phyloP scores from a whole-genome alignment of 2,329 filamentous ascomycete genomes.

The Xylariaceae sp. region DNA sequence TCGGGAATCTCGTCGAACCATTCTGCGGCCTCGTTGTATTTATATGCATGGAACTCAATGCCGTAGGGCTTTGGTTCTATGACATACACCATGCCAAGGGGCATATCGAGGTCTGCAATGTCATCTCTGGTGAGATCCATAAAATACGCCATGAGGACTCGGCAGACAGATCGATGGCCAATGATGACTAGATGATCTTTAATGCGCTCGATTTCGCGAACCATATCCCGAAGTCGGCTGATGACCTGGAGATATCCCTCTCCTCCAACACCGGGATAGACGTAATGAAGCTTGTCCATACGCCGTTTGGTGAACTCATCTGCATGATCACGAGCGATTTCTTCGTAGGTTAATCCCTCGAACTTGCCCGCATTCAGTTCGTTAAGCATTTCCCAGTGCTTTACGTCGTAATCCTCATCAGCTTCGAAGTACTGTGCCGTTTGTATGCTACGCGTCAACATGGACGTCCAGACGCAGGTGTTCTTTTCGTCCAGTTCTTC shows the following conservation, averaged over 20 bases:
- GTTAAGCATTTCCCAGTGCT: slow-evolving; percentile 97
- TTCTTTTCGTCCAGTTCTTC: slow-evolving; percentile 70
- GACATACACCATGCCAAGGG: slow-evolving; percentile 87
- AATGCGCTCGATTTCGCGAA: slow-evolving; percentile 94
- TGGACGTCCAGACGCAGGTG: slow-evolving; percentile 98
- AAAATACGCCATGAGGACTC: slow-evolving; percentile 94
- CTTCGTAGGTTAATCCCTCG: slow-evolving; percentile 90
- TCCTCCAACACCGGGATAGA: slow-evolving; percentile 91
- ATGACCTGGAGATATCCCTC: slow-evolving; percentile 97
- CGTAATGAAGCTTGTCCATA: slow-evolving; percentile 87
- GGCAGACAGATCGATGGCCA: slow-evolving; percentile 84
- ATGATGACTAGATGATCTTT: slow-evolving; percentile 92
- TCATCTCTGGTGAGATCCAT: slow-evolving; percentile 85
- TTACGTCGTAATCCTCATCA: slow-evolving; percentile 92
- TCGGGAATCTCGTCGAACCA: slow-evolving; percentile 84
- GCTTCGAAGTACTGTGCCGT: slow-evolving; percentile 82
- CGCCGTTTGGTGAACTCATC: slow-evolving; percentile 78
- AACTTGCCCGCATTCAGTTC: slow-evolving; percentile 90
- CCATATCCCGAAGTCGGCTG: slow-evolving; percentile 88
- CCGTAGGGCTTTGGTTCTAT: slow-evolving; percentile 97
- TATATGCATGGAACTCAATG: slow-evolving; percentile 93
- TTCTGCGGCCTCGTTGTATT: slow-evolving; percentile 70
- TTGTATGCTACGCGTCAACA: slow-evolving; percentile 85
- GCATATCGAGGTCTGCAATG: slow-evolving; percentile 90
- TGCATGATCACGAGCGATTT: slow-evolving; percentile 73